These are phyloP conservation scores for Cryptococcus sp. DNA, from an alignment of 1,284 basidiomycete species.

Conservation along the genomic window DNA sequence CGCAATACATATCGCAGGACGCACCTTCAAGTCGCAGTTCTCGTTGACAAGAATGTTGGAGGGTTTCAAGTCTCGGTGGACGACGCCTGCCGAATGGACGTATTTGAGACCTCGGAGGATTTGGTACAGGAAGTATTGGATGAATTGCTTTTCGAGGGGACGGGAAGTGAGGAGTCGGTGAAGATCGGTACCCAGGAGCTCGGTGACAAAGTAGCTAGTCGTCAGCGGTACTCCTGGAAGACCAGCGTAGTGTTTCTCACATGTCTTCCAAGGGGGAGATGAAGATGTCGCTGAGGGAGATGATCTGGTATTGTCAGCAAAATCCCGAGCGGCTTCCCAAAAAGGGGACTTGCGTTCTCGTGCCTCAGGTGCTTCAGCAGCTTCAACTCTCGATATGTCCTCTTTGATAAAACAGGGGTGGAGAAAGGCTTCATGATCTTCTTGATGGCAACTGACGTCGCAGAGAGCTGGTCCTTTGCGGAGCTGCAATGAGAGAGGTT, in stretches of 20 bases:
- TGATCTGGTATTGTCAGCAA: slow-evolving; percentile 63
- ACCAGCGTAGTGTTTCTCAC: slow-evolving; percentile 51
- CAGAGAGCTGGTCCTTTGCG: slow-evolving; percentile 94
- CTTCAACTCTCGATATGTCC: slow-evolving; percentile 97
- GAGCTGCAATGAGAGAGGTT: slow-evolving; percentile 56
- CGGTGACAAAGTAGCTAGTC: slow-evolving; percentile 93
- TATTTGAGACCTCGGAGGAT: slow-evolving; percentile 98
- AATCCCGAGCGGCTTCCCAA: too few relatives aligned
- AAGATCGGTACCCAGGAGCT: slow-evolving; percentile 94
- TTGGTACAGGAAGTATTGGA: slow-evolving; percentile 99
- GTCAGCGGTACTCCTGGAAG: background rate
- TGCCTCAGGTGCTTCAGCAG: slow-evolving; percentile 98
- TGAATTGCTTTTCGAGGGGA: slow-evolving; percentile 98
- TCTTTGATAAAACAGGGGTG: slow-evolving; percentile 94
- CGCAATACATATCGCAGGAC: slow-evolving; percentile 11
- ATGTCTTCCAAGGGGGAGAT: slow-evolving; percentile 98
- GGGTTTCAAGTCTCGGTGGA: slow-evolving; percentile 98
- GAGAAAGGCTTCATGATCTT: slow-evolving; percentile 99
- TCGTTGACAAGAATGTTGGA: slow-evolving; percentile 99
- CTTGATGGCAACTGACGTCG: slow-evolving; percentile 92
- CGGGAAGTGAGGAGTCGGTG: slow-evolving; percentile 94
- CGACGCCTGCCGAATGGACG: slow-evolving; percentile 97
- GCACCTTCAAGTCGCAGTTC: slow-evolving; percentile 90
- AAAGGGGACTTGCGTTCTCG: slow-evolving; percentile 69
- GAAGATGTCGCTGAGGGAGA: slow-evolving; percentile 97